A percentile compares a stretch with the other conserved stretches of the same genome.
These are phyloP conservation scores for Melaleuca alternifolia DNA, from an alignment of 345 rosid species.

Conservation along the genomic window DNA sequence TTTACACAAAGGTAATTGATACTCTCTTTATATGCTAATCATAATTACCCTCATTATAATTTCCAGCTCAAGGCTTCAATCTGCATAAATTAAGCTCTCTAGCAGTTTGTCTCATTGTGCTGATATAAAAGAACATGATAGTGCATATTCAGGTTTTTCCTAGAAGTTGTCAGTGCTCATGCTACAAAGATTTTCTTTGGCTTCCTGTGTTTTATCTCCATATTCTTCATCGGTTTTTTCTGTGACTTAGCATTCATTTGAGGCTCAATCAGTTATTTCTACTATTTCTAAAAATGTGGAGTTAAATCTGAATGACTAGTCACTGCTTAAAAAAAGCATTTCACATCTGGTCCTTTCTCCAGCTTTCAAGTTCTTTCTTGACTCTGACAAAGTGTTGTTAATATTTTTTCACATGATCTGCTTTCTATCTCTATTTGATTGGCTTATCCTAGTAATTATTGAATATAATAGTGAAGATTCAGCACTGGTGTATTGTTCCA, in stretches of 20 bases:
- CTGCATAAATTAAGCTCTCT: background rate
- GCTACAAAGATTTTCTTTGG: background rate
- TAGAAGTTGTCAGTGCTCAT: background rate
- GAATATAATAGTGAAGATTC: background rate
- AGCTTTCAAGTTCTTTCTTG: background rate
- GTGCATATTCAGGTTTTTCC: background rate
- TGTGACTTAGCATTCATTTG: background rate
- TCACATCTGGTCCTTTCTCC: background rate
- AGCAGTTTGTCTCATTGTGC: background rate
- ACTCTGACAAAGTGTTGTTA: background rate
- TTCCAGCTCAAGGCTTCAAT: background rate
- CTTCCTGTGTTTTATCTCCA: background rate
- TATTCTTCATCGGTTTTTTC: background rate
- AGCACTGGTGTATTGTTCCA: background rate
- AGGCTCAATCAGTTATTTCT: background rate
- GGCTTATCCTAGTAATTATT: background rate
- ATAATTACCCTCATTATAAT: background rate
- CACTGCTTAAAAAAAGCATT: background rate
- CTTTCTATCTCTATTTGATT: background rate
- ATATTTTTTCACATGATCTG: background rate
- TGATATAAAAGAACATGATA: background rate
- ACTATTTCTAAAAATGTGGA: background rate
- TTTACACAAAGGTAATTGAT: constrained; percentile 49
- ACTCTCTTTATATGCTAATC: background rate
- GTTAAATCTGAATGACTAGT: background rate